Conservation (phyloP, 352 stramenopile genomes). For the Pythium insidiosum region DNA sequence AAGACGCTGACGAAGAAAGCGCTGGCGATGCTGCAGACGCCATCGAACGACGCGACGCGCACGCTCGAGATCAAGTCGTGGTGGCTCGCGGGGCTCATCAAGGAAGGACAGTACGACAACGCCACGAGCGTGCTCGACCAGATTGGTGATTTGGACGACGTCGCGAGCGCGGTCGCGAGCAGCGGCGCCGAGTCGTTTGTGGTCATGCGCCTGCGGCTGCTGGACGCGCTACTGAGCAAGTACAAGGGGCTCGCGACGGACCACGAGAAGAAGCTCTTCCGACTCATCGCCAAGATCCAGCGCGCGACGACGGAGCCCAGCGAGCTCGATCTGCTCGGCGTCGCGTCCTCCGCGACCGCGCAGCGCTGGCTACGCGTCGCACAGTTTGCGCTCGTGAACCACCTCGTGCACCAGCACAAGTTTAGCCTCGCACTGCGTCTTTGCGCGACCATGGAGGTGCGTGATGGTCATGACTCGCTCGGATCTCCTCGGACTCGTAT, state of each 20-base stretch:
- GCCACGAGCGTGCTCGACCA: slow-evolving; percentile 62
- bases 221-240: slow-evolving; percentile 61
- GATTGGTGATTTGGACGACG: slow-evolving; percentile 52
- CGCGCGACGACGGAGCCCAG: slow-evolving; percentile 15
- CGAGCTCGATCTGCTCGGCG: slow-evolving; percentile 21
- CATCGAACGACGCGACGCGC: slow-evolving; percentile 29
- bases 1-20: slow-evolving; percentile 70
- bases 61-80: slow-evolving; percentile 74
- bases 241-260: slow-evolving; percentile 47
- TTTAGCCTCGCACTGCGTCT: slow-evolving; percentile 59
- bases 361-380: slow-evolving; percentile 46
- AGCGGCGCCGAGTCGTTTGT: slow-evolving; percentile 29
- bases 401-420: slow-evolving; percentile 64
- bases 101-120: slow-evolving; percentile 73
- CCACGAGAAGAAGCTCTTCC: slow-evolving; percentile 64
- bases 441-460: slow-evolving; percentile 56
- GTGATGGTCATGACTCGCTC: slow-evolving; percentile 2
- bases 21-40: slow-evolving; percentile 59
- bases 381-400: slow-evolving; percentile 62
- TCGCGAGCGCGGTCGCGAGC: slow-evolving; percentile 1
- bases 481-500: not conserved
- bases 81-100: slow-evolving; percentile 74
- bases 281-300: slow-evolving; percentile 33
- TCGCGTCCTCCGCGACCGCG: slow-evolving; percentile 20
- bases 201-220: slow-evolving; percentile 42